Conservation (phyloP, 495 filamentous ascomycete genomes). For the Trichoderma virens region DNA sequence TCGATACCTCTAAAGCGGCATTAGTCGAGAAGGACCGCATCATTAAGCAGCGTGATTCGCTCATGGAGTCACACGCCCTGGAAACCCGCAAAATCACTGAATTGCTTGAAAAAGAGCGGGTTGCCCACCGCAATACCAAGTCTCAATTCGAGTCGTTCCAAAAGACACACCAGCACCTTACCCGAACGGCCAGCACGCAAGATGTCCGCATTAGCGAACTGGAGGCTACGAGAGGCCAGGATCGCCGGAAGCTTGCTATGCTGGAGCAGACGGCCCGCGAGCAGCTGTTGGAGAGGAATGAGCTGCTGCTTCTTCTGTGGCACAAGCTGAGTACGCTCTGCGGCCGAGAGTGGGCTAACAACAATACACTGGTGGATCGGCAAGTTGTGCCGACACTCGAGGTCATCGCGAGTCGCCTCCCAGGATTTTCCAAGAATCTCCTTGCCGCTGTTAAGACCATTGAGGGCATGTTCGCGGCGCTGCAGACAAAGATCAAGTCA, state of each 20-base stretch:
- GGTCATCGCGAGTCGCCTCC: constrained; percentile 68
- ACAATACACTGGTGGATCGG: constrained; percentile 82
- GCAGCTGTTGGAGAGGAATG: constrained; percentile 82
- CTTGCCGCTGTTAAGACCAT: constrained; percentile 80
- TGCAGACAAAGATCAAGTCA: constrained; percentile 70
- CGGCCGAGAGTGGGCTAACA: constrained; percentile 84
- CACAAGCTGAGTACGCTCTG: constrained; percentile 78
- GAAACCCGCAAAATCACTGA: constrained; percentile 81
- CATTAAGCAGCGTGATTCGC: constrained; percentile 79
- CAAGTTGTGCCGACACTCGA: constrained; percentile 72
- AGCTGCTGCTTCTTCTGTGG: constrained; percentile 78
- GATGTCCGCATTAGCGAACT: constrained; percentile 79
- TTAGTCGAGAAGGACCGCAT: constrained; percentile 81
- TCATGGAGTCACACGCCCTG: constrained; percentile 83
- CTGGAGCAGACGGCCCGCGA: constrained; percentile 77
- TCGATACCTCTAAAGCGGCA: constrained; percentile 66
- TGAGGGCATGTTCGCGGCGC: constrained; percentile 71
- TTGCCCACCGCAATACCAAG: constrained; percentile 74
- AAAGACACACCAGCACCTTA: constrained; percentile 76
- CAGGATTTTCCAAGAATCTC: constrained; percentile 82
- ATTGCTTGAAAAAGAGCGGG: constrained; percentile 83
- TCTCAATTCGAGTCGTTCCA: constrained; percentile 80
- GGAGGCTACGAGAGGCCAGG: constrained; percentile 62
- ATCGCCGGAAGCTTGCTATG: constrained; percentile 62
- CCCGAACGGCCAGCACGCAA: constrained; percentile 71